Evolutionary conservation across 176 grass and related monocot genomes (phyloP).

Genomic region (Carex kokanica): DNA sequence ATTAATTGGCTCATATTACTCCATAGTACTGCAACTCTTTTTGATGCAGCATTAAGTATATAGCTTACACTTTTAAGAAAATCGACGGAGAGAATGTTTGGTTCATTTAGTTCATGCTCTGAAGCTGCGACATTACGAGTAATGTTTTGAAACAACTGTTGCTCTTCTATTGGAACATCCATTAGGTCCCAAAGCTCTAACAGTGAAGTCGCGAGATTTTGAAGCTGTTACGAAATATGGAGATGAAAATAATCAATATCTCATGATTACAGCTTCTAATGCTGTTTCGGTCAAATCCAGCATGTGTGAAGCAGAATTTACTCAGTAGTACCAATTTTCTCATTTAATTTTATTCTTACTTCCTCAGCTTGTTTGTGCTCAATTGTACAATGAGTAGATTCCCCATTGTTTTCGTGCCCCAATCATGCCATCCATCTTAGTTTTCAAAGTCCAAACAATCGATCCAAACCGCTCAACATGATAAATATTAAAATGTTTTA

Average conservation of each 20-base stretch:
- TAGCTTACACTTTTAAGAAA: constrained; percentile 64
- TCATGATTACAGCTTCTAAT: not conserved
- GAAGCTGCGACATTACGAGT: constrained; percentile 69
- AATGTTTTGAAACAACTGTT: constrained; percentile 77
- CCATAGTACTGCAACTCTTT: not conserved
- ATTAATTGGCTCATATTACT: not conserved
- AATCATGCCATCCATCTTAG: no score
- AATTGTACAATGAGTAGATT: not conserved
- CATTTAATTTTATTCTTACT: not conserved
- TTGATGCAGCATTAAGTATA: not conserved
- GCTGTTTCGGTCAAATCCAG: not conserved
- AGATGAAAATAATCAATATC: not conserved
- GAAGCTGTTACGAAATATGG: constrained; percentile 43
- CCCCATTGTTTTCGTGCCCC: no score
- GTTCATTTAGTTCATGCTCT: constrained; percentile 71
- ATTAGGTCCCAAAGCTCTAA: constrained; percentile 90
- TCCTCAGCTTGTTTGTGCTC: not conserved
- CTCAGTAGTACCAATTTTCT: not conserved
- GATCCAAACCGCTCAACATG: no score
- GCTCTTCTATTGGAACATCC: constrained; percentile 86
- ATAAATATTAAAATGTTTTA: no score
- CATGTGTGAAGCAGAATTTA: not conserved
- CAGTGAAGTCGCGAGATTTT: constrained; percentile 75
- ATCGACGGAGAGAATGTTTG: constrained; percentile 60
- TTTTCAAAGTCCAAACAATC: no score